Conservation (phyloP, 2,329 filamentous ascomycete species). For the Xylogone sp. region DNA sequence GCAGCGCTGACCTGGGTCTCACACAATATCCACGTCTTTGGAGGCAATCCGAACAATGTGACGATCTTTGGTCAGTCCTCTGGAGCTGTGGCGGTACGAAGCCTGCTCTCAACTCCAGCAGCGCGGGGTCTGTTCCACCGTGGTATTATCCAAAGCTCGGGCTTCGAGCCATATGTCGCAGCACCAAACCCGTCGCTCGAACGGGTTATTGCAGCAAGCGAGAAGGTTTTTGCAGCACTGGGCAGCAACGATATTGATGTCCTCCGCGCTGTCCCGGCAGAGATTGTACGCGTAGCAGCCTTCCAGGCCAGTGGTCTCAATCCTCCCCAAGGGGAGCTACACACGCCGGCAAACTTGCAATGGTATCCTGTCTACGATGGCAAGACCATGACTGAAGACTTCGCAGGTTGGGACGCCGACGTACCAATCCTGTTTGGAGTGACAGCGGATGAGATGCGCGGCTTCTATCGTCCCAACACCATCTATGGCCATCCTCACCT, state of each 20-base stretch:
- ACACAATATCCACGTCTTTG: constrained; percentile 53
- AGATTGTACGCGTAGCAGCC: background rate
- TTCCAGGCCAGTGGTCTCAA: background rate
- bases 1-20: constrained; percentile 54
- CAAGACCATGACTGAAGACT: background rate
- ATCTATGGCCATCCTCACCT: background rate
- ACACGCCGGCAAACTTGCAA: background rate
- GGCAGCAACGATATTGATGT: background rate
- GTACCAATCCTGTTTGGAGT: background rate
- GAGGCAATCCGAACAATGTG: constrained; percentile 51
- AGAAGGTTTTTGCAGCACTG: background rate
- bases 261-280: background rate
- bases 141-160: constrained; percentile 20
- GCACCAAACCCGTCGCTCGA: background rate
- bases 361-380: background rate
- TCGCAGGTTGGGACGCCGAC: background rate
- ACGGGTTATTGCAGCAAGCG: background rate
- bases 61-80: constrained; percentile 59
- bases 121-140: constrained; percentile 29
- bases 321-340: background rate
- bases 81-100: constrained; percentile 29
- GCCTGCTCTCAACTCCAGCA: background rate
- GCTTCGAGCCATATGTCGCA: background rate
- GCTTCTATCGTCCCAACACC: background rate
- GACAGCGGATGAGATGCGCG: background rate